Percentiles rank a stretch among this genome's conserved stretches.
These are phyloP conservation scores for Neurospora pannonica DNA, from an alignment of 495 filamentous ascomycete genomes.

Conservation along the genomic window DNA sequence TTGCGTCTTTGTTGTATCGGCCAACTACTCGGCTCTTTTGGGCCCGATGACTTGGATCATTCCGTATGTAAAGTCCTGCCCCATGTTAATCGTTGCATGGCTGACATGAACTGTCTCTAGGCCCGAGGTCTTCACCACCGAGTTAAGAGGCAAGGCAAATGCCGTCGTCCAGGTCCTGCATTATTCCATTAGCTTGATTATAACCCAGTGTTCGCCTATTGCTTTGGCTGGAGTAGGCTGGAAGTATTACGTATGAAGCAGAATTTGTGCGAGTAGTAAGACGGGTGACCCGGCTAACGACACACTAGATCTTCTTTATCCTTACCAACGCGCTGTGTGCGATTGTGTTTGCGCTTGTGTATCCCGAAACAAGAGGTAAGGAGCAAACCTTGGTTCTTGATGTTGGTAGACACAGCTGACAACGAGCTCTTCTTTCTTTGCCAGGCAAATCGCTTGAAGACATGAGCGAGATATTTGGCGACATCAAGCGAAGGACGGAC, in stretches of 20 bases:
- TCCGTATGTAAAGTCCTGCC: conserved; percentile 14
- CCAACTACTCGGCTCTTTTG: conserved; percentile 44
- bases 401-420: background rate
- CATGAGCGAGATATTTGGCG: conserved; percentile 38
- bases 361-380: conserved; percentile 43
- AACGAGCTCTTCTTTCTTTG: background rate
- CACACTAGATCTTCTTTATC: conserved; percentile 38
- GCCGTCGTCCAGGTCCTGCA: conserved; percentile 44
- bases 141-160: conserved; percentile 44
- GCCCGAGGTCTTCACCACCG: conserved; percentile 48
- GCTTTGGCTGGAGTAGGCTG: conserved; percentile 38
- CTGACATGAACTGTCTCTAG: conserved; percentile 2
- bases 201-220: conserved; percentile 47
- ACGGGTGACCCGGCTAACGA: background rate
- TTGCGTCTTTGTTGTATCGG: conserved; percentile 49
- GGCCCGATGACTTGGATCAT: conserved; percentile 50
- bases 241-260: conserved; percentile 32
- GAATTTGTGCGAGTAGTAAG: background rate
- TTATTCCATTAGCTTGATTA: conserved; percentile 45
- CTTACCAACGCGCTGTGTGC: conserved; percentile 40
- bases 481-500: conserved; percentile 5
- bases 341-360: conserved; percentile 35
- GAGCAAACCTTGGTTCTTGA: background rate
- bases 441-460: conserved; percentile 41
- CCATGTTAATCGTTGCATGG: background rate